Base-by-base conservation (phyloP, 768 basidiomycete genomes). In the Leccinum disarticulatum region DNA sequence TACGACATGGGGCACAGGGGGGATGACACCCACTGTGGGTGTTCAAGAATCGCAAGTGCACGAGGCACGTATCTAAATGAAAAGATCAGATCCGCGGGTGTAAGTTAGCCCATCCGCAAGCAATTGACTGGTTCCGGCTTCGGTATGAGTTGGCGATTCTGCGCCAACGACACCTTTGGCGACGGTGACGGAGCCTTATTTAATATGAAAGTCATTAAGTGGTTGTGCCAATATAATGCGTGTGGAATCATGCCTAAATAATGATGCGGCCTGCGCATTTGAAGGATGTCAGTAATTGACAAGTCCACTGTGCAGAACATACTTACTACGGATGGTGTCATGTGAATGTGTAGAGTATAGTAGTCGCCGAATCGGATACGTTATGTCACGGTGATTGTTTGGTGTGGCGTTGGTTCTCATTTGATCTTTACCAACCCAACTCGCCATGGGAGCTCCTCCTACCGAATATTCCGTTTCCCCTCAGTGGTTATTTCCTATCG, bases 401-500 rank as follows among this genome's bases (percentile, higher is more conserved):
- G 35, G n/a, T n/a, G 66, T 70, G 67, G 65, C 68, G 65, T 55
- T 58, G 57, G 54, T 61, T 68, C 59, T 60, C 55, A 41, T 9
- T n/a, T 46, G 48, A 13, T 38, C 49, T 57, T 56, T 55, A 28
- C 38, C 54, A 43, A 35, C 48, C 35, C 55, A 52, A 25, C 30
- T 56, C 43, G 28, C 55, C 65, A 73, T 67, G 66, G 66, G 61
- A 61, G 59, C 61, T 25, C 49, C 64, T 52, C 54, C 61, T 58
- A 70, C 59, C 62, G 73, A 71, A 50, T 54, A 63, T 27, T 57
- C 65, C 63, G 66, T 70, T 55, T 59, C 67, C 64, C 74, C 81
- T 48, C 91, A 93, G 75, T 93, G 91, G 91, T 67, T 90, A 1
- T 91, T 93, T 67, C 79, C 85, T 47, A 62, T 87, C 47, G 77